These are phyloP conservation scores for Butyriboletus loyo DNA, from an alignment of 768 basidiomycete genomes.

Conservation along the genomic window DNA sequence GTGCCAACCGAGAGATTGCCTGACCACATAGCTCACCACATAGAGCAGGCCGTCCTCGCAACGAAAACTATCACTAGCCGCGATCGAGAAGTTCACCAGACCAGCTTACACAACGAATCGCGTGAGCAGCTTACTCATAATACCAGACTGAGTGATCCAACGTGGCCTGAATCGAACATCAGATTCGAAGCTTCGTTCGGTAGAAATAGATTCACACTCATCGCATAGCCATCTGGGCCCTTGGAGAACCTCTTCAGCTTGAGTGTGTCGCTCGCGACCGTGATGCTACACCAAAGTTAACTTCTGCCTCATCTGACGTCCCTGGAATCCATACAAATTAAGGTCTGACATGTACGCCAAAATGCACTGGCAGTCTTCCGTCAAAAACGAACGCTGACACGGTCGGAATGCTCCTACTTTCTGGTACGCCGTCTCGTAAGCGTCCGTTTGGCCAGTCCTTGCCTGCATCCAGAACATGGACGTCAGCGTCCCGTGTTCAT, in stretches of 20 bases:
- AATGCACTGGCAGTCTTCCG: constrained; percentile 54
- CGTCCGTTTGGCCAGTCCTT: constrained; percentile 49
- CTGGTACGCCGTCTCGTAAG: constrained; percentile 70
- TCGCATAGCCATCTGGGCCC: constrained; percentile 50
- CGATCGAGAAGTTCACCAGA: constrained; percentile 2
- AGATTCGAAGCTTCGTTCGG: constrained; percentile 1
- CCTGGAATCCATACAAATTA: constrained; percentile 55
- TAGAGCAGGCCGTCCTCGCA: constrained; percentile 82
- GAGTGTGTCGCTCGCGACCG: constrained; percentile 50
- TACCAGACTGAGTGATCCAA: constrained; percentile 80
- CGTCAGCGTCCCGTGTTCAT: constrained; percentile 46
- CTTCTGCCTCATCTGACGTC: neutral
- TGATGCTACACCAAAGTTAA: constrained; percentile 44
- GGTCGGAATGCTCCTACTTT: constrained; percentile 45
- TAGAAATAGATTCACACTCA: constrained; percentile 50
- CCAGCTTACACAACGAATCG: neutral
- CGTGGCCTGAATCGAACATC: constrained; percentile 40
- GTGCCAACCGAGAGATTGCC: neutral
- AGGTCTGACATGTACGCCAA: constrained; percentile 77
- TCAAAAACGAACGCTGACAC: constrained; percentile 1
- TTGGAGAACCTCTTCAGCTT: constrained; percentile 48
- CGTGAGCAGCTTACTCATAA: constrained; percentile 52
- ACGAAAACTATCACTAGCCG: constrained; percentile 62
- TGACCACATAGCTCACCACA: constrained; percentile 45
- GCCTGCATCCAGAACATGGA: constrained; percentile 83